Evolutionary conservation across 176 grass and related monocot species (phyloP).

Genomic region (Leersia perrieri): DNA sequence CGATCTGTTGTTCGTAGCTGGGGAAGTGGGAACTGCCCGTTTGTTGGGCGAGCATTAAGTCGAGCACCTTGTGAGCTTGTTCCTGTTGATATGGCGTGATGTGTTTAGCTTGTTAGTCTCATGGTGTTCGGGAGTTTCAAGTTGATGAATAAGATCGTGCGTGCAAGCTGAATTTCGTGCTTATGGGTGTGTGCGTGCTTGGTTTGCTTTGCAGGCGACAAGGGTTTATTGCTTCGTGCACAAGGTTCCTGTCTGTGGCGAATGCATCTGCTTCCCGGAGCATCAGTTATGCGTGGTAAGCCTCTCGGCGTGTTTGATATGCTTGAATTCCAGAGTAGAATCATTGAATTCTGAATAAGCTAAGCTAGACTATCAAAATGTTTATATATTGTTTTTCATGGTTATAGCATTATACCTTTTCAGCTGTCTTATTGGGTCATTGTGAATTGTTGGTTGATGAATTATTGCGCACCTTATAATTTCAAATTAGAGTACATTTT

Average conservation of each 20-base stretch:
- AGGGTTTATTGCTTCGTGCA: conserved; percentile 98
- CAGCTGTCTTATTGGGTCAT: neutral
- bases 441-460: conserved; percentile 12
- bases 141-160: neutral
- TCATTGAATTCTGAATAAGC: neutral
- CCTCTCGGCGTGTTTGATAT: conserved; percentile 3
- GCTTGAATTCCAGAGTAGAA: neutral
- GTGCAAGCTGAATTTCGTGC: conserved; percentile 6
- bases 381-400: conserved; percentile 3
- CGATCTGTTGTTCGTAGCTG: neutral
- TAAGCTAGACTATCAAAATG: neutral
- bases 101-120: neutral
- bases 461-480: neutral
- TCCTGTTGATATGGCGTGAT: neutral
- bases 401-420: neutral
- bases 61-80: neutral
- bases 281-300: conserved; percentile 94
- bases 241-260: conserved; percentile 89
- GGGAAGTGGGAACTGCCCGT: neutral
- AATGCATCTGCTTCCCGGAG: conserved; percentile 95
- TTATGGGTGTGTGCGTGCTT: conserved; percentile 17
- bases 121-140: conserved; percentile 19
- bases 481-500: neutral
- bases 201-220: conserved; percentile 65
- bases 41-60: neutral